These are phyloP conservation scores for Perkinsus chesapeaki DNA, from an alignment of 169 alveolate genomes.

Conservation along the genomic window DNA sequence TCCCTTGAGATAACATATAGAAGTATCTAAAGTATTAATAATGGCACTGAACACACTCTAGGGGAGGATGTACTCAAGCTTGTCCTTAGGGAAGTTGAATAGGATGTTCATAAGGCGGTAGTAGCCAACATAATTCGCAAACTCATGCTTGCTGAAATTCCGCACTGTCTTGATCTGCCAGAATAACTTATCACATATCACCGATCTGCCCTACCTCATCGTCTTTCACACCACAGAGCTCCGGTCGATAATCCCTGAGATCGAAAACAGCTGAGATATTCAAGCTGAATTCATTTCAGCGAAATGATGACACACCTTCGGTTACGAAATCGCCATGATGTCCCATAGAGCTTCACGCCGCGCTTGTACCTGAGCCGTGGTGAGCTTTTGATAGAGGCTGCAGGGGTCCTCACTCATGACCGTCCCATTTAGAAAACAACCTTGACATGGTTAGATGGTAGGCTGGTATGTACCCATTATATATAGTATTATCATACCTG, in stretches of 20 bases:
- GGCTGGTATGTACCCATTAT: conserved; percentile 31
- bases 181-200: neutral
- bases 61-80: conserved; percentile 1
- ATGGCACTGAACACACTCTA: neutral
- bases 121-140: conserved; percentile 26
- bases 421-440: conserved; percentile 22
- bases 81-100: conserved; percentile 29
- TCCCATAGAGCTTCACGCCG: conserved; percentile 29
- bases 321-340: conserved; percentile 22
- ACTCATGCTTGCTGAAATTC: conserved; percentile 23
- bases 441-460: conserved; percentile 34
- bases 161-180: conserved; percentile 22
- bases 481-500: conserved; percentile 25
- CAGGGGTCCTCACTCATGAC: conserved; percentile 1
- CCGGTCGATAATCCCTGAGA: conserved; percentile 28
- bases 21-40: conserved; percentile 17
- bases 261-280: too few species aligned
- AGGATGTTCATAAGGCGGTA: conserved; percentile 14
- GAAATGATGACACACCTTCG: neutral
- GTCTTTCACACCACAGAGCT: conserved; percentile 14
- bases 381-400: neutral
- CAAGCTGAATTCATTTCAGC: neutral
- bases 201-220: neutral
- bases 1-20: conserved; percentile 36
- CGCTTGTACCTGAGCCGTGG: neutral